These are phyloP conservation scores for Entomortierella parvispora DNA, from an alignment of 192 early-diverging fungal species.

Conservation along the genomic window DNA sequence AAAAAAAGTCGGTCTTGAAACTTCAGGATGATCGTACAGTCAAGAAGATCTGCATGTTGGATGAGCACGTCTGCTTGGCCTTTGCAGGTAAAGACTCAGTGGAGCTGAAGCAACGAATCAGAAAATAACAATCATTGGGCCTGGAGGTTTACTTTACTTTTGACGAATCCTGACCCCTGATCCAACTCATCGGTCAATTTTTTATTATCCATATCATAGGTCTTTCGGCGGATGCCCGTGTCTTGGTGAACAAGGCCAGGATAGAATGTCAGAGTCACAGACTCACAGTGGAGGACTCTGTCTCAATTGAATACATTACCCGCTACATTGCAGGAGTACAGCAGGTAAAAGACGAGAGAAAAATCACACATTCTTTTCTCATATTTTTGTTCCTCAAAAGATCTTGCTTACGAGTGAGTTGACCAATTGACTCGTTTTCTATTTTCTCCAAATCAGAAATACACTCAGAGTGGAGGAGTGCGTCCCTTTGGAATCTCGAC, in stretches of 20 bases:
- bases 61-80: constrained; percentile 96
- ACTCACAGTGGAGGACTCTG: constrained; percentile 96
- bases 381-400: too few relatives aligned
- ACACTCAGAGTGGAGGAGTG: constrained; percentile 98
- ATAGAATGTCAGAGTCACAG: constrained; percentile 98
- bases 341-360: constrained; percentile 85
- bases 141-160: not conserved
- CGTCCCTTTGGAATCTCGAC: constrained; percentile 99
- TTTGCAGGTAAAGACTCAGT: constrained; percentile 78
- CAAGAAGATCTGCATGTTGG: constrained; percentile 95
- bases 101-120: not conserved
- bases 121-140: not conserved
- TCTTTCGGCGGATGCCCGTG: constrained; percentile 94
- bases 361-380: not conserved
- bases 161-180: too few relatives aligned
- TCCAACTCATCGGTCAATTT: too few relatives aligned
- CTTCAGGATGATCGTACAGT: constrained; percentile 98
- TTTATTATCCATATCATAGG: too few relatives aligned
- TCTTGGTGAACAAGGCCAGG: constrained; percentile 95
- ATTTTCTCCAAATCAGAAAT: too few relatives aligned
- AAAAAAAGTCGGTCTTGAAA: constrained; percentile 94
- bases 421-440: too few relatives aligned
- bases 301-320: constrained; percentile 97
- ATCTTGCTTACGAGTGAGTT: too few relatives aligned
- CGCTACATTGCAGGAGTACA: constrained; percentile 96